Evolutionary conservation across 176 grass and related monocot species (phyloP).

Genomic region (Oropetium thomaeum): DNA sequence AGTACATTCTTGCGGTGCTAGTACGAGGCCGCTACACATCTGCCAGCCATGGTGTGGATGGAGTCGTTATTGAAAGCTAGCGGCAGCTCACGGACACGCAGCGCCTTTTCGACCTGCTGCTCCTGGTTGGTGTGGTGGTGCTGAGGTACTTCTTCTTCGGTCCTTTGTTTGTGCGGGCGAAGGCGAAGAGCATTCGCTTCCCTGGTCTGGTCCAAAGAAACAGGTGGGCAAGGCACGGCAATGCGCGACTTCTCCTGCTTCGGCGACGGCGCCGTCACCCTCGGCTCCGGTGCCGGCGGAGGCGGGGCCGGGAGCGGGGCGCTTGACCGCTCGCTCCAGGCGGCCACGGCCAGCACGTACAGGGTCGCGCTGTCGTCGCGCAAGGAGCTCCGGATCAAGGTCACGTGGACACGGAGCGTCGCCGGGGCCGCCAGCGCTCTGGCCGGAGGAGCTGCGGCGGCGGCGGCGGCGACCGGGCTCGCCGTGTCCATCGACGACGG

Average conservation of each 20-base stretch:
- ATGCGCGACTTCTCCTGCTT: slow-evolving; percentile 92
- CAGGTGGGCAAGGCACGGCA: neutral
- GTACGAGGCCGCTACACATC: neutral
- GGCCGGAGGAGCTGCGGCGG: neutral
- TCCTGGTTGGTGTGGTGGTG: neutral
- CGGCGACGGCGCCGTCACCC: slow-evolving; percentile 50
- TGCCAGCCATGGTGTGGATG: neutral
- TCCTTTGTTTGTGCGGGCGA: no score
- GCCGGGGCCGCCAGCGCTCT: neutral
- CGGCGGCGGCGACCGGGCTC: slow-evolving; percentile 25
- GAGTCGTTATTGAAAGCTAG: neutral
- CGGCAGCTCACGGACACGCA: neutral
- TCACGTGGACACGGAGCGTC: slow-evolving; percentile 54
- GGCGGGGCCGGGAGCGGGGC: neutral
- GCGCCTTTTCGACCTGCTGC: neutral
- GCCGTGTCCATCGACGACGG: slow-evolving; percentile 30
- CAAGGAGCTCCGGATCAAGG: slow-evolving; percentile 55
- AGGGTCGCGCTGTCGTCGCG: slow-evolving; percentile 29
- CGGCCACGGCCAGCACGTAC: slow-evolving; percentile 41
- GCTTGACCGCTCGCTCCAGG: slow-evolving; percentile 55
- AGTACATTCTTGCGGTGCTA: neutral
- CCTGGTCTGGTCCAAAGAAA: neutral
- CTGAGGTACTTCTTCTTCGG: no score
- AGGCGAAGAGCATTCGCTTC: no score
- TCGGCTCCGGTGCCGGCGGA: slow-evolving; percentile 18